phyloP scores from a whole-genome alignment of 2,329 filamentous ascomycete genomes.

The Lasiodiplodia hormozganensis region DNA sequence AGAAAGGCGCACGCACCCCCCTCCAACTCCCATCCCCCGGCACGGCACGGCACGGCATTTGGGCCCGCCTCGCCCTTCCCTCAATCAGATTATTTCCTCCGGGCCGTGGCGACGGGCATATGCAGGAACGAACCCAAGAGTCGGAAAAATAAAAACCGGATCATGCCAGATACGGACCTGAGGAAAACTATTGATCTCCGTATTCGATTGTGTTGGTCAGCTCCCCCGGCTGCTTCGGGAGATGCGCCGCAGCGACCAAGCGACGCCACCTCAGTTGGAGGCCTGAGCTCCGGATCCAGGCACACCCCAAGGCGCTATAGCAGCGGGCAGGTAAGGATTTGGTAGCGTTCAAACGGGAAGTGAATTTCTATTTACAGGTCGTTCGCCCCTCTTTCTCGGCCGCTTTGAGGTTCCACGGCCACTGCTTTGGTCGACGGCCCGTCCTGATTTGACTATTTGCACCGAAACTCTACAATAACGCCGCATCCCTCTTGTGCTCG shows the following conservation, averaged over 20 bases:
- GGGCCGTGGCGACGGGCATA: neutral
- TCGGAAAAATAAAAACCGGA: neutral
- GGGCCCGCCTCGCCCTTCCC: neutral
- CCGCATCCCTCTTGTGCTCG: neutral
- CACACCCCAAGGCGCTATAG: constrained; percentile 6
- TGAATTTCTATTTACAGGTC: constrained; percentile 5
- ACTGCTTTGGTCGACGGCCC: neutral
- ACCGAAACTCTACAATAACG: constrained; percentile 1
- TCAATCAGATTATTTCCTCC: no score
- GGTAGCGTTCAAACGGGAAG: neutral
- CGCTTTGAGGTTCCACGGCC: neutral
- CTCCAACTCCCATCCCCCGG: neutral
- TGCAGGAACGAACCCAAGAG: neutral
- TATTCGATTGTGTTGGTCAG: neutral
- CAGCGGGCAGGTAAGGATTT: constrained; percentile 3
- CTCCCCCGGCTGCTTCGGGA: neutral
- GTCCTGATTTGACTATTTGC: neutral
- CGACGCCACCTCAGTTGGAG: constrained; percentile 9
- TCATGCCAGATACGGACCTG: neutral
- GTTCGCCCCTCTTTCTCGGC: neutral
- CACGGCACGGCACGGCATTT: constrained; percentile 8
- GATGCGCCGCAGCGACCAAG: constrained; percentile 11
- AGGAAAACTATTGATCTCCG: constrained; percentile 6
- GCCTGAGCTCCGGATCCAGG: constrained; percentile 9
- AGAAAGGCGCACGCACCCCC: neutral